These are phyloP conservation scores for Candida namnaoensis DNA, from an alignment of 805 yeast genomes.

Conservation along the genomic window DNA sequence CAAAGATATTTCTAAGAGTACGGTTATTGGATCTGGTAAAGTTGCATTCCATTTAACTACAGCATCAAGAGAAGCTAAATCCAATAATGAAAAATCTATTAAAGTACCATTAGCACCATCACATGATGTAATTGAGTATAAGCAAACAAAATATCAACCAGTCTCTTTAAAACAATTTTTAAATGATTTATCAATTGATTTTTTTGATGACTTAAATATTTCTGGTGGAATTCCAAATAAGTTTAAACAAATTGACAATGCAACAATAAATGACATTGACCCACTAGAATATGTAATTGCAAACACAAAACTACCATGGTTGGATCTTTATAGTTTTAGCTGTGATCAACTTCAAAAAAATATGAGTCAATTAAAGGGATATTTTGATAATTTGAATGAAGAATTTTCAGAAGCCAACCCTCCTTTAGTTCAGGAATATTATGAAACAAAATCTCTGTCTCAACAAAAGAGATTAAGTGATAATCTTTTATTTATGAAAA, in stretches of 20 bases:
- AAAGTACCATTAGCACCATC: constrained; percentile 15
- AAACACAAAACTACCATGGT: constrained; percentile 15
- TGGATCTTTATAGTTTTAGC: constrained; percentile 18
- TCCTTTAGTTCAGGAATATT: constrained; percentile 15
- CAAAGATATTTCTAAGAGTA: constrained; percentile 5
- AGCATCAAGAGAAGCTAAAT: too few relatives aligned
- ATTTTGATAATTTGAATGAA: constrained; percentile 14
- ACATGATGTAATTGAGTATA: constrained; percentile 8
- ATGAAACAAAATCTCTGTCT: constrained; percentile 8
- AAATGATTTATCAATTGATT: constrained; percentile 16
- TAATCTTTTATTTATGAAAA: constrained; percentile 14
- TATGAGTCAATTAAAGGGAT: constrained; percentile 12
- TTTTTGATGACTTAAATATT: constrained; percentile 17
- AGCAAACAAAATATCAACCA: constrained; percentile 10
- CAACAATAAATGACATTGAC: not conserved
- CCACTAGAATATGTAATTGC: constrained; percentile 13
- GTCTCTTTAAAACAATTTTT: constrained; percentile 15
- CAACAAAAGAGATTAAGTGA: constrained; percentile 18
- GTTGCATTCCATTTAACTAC: constrained; percentile 6
- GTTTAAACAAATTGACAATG: constrained; percentile 2
- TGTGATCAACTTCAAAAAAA: constrained; percentile 18
- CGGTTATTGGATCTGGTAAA: constrained; percentile 7
- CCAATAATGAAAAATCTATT: not conserved
- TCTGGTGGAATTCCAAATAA: constrained; percentile 13
- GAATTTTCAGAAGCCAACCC: constrained; percentile 19